A percentile compares a stretch with the other conserved stretches of the same genome.
phyloP scores from a whole-genome alignment of 306 rosid species.

The Glycine latifolia region DNA sequence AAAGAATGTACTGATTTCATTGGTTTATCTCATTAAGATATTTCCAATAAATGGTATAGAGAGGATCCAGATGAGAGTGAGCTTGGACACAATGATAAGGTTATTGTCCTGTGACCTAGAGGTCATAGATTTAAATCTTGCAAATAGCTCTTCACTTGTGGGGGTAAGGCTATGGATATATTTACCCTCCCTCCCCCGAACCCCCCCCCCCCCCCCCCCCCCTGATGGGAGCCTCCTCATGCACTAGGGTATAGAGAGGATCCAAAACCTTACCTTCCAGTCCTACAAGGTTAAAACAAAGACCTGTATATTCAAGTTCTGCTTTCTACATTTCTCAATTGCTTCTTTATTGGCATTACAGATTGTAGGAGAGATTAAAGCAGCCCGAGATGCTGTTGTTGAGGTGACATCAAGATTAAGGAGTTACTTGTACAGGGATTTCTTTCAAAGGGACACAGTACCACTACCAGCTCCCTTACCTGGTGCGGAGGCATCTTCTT shows the following conservation, averaged over 20 bases:
- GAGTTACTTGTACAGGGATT: slow-evolving; percentile 78
- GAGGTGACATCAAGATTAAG: slow-evolving; percentile 94
- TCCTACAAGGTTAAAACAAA: slow-evolving; percentile 32
- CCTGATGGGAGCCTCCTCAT: not conserved
- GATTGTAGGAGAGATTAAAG: slow-evolving; percentile 95
- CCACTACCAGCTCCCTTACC: slow-evolving; percentile 59
- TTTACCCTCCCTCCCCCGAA: not conserved
- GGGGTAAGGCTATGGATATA: not conserved
- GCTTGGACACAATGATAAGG: not conserved
- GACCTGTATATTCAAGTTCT: slow-evolving; percentile 30
- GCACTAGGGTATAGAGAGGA: slow-evolving; percentile 11
- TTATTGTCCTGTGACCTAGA: not conserved
- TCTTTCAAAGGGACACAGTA: slow-evolving; percentile 68
- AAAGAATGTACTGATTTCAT: slow-evolving; percentile 18
- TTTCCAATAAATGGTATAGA: slow-evolving; percentile 25
- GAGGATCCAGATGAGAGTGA: slow-evolving; percentile 13
- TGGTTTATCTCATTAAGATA: slow-evolving; percentile 19
- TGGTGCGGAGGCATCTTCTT: slow-evolving; percentile 63
- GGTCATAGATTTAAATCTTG: not conserved
- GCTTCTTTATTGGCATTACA: slow-evolving; percentile 48
- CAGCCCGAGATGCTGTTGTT: slow-evolving; percentile 89
- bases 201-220: not conserved
- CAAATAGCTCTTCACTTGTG: not conserved
- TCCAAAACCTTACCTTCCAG: slow-evolving; percentile 33
- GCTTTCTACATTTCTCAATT: slow-evolving; percentile 43